Base-by-base conservation (phyloP, 2,329 filamentous ascomycete genomes). In the Colletotrichum siamense region DNA sequence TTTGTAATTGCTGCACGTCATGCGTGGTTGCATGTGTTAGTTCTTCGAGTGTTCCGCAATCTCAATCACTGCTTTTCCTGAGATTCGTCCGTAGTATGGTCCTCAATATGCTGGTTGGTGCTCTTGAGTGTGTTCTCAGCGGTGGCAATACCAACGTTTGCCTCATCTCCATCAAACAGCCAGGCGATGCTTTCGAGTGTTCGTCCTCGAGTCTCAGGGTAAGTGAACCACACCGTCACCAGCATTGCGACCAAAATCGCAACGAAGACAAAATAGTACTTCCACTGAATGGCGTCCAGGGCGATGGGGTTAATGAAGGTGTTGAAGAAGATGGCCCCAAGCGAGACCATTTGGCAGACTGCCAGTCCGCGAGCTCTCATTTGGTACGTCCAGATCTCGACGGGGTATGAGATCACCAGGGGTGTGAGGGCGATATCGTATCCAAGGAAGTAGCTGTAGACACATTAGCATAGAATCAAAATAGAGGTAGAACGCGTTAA, bases 261-360 rank as follows among this genome's bases (percentile, higher is more conserved):
- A 77, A 88, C 85, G 62, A 87, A 85, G 2, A 81, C 81, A 8
- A 88, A 85, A 76, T 87, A 88, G 75, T 87, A 88, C 36, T 82
- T 83, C 87, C 86, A 88, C 65, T 82, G 79, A 24, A 85, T 82
- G 24, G 82, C 83, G 4, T 81, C 75, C 6, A 88, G 83, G 0
- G 86, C 86, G 28, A 87, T 85, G 0, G 87, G 85, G 80, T 88
- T 88, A 79, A 87, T 85, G 52, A 86, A 86, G 39, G 83, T 86
- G 44, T 85, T 85, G 80, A 87, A 87, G 80, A 87, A 87, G 30
- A 85, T 83, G 59, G 72, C 77, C 26, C 18, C 61, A 4, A 71
- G 67, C 12, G 72, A 61, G 18, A 65, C 63, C 39, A 75, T 39
- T 4, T 71, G 67, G 26, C 26, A 61, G 1, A 67, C 16, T 49